Base-by-base conservation (phyloP, 805 yeast genomes). In the Saturnispora hagleri region DNA sequence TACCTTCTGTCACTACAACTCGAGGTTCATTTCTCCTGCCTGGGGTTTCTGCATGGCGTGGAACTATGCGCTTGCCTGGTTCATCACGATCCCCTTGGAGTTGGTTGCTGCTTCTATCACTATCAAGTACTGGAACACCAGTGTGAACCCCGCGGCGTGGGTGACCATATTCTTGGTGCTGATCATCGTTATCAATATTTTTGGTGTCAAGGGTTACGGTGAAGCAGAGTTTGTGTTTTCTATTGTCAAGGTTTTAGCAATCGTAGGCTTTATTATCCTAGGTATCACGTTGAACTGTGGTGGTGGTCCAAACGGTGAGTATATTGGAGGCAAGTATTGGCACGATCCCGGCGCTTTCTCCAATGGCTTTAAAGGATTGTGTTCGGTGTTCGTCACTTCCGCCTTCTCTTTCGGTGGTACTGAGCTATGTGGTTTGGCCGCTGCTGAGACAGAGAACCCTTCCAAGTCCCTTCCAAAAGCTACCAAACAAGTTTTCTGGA, bases 141-240 rank as follows among this genome's bases (percentile, higher is more conserved):
- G 49, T 4, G 61, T 74, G 31, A 70, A 74, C 57, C 68, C 82
- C 1, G 82, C 77, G 43, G 77, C 76, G 4, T 80, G 73, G 62
- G 79, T 78, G 36, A 71, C 77, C 0, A 72, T 79, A 33, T 80
- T 80, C 57, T 80, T 73, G 59, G 69, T 70, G 2, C 58, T 75
- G 27, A 72, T 81, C 51, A 62, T 77, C 34, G 53, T 63, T 43
- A 74, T 80, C 51, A 80, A 80, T 64, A 62, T 80, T 50, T 73
- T 77, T 53, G 85, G 86, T 55, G 80, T 80, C 22, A 70, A 69
- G 57, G 84, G 84, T 48, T 81, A 80, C 60, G 86, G 84, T 64
- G 86, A 81, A 66, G 79, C 80, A 18, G 86, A 81, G 61, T 79
- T 75, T 57, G 60, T 76, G 38, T 74, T 81, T 58, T 76, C 81